A percentile compares a stretch with the other conserved stretches of the same genome.
These are phyloP conservation scores for Botryotinia calthae DNA, from an alignment of 2,329 filamentous ascomycete species.

Conservation along the genomic window DNA sequence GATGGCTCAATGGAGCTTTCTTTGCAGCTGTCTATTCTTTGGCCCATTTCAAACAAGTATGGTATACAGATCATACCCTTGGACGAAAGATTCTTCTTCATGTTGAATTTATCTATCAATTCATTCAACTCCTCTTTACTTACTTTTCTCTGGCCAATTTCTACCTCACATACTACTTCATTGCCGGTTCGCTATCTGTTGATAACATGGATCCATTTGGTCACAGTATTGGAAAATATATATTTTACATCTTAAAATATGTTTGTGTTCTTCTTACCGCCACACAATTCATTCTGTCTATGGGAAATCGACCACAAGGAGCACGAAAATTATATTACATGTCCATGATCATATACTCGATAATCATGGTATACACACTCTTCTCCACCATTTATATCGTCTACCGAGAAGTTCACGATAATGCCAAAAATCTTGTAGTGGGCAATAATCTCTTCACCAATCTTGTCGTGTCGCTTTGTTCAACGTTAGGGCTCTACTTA, in stretches of 20 bases:
- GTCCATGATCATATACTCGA: conserved; percentile 82
- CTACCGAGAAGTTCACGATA: conserved; percentile 65
- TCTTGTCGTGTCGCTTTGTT: conserved; percentile 83
- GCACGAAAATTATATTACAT: conserved; percentile 85
- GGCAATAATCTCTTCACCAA: conserved; percentile 94
- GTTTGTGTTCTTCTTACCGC: conserved; percentile 82
- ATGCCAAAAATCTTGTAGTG: conserved; percentile 52
- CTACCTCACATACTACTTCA: conserved; percentile 98
- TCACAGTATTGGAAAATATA: conserved; percentile 75
- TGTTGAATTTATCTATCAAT: conserved; percentile 93
- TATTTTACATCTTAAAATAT: conserved; percentile 87
- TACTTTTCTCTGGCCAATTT: conserved; percentile 99
- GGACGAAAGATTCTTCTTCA: conserved; percentile 87
- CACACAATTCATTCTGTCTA: conserved; percentile 92
- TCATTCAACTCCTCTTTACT: conserved; percentile 88
- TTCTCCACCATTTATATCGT: conserved; percentile 90
- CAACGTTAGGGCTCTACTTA: conserved; percentile 92
- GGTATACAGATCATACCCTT: conserved; percentile 87
- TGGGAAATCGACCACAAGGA: conserved; percentile 94
- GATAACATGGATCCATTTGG: conserved; percentile 83
- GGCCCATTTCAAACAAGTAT: conserved; percentile 91
- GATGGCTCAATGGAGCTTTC: conserved; percentile 98
- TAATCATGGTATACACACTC: conserved; percentile 95
- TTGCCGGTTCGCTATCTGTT: conserved; percentile 85
- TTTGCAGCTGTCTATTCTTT: conserved; percentile 98